Base-by-base conservation (phyloP, 352 stramenopile species). In the Phytophthora citrophthora region DNA sequence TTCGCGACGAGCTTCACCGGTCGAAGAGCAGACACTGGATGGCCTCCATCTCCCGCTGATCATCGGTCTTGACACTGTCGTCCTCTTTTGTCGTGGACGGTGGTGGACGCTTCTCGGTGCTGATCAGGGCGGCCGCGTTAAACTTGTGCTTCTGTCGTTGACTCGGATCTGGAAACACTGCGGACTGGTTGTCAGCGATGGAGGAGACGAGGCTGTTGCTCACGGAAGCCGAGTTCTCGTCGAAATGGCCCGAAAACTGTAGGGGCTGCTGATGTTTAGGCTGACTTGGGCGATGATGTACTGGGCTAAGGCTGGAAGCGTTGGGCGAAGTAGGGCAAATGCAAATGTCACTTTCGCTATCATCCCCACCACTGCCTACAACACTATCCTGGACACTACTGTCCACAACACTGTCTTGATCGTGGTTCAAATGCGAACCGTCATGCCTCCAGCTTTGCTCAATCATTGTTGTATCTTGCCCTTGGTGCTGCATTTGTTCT, bases 1-100 rank as follows among this genome's bases (percentile, higher is more conserved):
- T n/a, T n/a, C n/a, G n/a, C n/a, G n/a, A n/a, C n/a, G n/a, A n/a
- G n/a, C 26, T 29, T 29, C 26, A 29, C 26, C 49, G 54, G 3
- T 47, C 54, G 24, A 90, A 90, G n/a, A 90, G 66, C 26, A 90
- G 63, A 27, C 56, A 77, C 56, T 74, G 63, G 48, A 89, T 85
- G 8, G 81, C 81, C 49, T 89, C 82, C 56, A 77, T 74, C 71
- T 90, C 78, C 40, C 74, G 77, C 65, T 88, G 76, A 26, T 80
- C 74, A 24, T 85, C 66, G 1, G 76, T 86, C 61, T 85, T 89
- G 43, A 24, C 50, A 12, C 20, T 16, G 20, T 44, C 24, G 12
- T 27, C 47, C 24, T 45, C 13, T 8, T 45, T 54, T 31, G 40
- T 18, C 24, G 16, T 47, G 26, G 29, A 40, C 4, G 31, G 32